Evolutionary conservation across 352 stramenopile species (phyloP), one percentile per base, ranked within the genome.

Genomic region (Pythium utonaiense): DNA sequence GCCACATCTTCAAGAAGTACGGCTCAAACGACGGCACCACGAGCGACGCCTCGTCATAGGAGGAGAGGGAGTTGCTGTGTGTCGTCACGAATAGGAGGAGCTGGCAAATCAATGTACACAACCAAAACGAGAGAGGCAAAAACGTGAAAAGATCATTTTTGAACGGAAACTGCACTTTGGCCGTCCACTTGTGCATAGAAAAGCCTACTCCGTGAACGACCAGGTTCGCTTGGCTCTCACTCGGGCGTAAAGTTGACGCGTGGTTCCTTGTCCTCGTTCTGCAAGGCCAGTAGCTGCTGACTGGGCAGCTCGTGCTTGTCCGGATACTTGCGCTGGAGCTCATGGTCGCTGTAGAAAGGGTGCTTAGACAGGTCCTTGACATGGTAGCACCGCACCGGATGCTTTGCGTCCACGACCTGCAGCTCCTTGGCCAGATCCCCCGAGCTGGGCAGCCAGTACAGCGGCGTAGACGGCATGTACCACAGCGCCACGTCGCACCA

Each of bases 1-100:
- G 79, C 38, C 81, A 90, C 59, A 92, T 92, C 36, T 92, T 90
- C 64, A 80, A 77, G 55, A 92, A 92, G 67, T 89, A 88, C 38
- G 21, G 17, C 13, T 25, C 44, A 7, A 57, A 60, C 6, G 52
- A 69, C 13, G 31, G 17, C 9, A 22, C 41, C 19, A 36, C 17
- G 25, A 21, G n/a, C 21, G 31, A 40, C 9, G n/a, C 14, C 8
- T 47, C 40, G n/a, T 47, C 40, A 19, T 47, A 47, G 40, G 17
- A 6, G 10, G 4, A 19, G 40, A 47, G 17, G 6, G 28, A 33
- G 28, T 9, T 33, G 28, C 28, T 33, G 28, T n/a, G n/a, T n/a
- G n/a, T n/a, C n/a, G n/a, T n/a, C n/a, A n/a, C n/a, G n/a, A n/a
- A n/a, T n/a, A n/a, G n/a, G n/a, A n/a, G n/a, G n/a, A n/a, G n/a